A percentile compares a stretch with the other conserved stretches of the same genome.
Evolutionary conservation across 2,329 filamentous ascomycete genomes (phyloP).

Genomic region (Fusarium udum): DNA sequence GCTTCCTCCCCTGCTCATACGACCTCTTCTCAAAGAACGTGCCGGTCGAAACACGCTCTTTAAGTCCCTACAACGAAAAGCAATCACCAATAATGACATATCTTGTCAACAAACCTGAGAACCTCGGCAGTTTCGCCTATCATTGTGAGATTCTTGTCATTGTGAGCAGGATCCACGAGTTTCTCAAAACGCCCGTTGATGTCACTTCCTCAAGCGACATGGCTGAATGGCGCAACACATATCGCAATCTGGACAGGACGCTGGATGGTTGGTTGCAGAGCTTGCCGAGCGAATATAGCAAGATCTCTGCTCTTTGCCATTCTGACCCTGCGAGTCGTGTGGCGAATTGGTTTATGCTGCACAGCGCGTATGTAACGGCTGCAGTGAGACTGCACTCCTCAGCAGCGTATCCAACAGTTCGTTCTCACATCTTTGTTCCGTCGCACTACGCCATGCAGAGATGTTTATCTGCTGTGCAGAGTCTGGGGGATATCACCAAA

Average conservation of each 20-base stretch:
- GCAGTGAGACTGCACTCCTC: conserved; percentile 56
- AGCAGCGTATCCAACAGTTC: conserved; percentile 53
- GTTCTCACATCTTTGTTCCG: conserved; percentile 54
- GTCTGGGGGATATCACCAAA: conserved; percentile 54
- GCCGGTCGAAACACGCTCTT: conserved; percentile 53
- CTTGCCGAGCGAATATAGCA: conserved; percentile 56
- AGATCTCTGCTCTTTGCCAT: conserved; percentile 57
- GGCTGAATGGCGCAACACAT: conserved; percentile 53
- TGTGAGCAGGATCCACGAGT: conserved; percentile 54
- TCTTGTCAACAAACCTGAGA: conserved; percentile 52
- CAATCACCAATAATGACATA: conserved; percentile 40
- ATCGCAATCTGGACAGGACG: conserved; percentile 51
- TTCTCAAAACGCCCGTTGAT: conserved; percentile 53
- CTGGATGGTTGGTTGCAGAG: conserved; percentile 55
- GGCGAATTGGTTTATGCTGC: conserved; percentile 59
- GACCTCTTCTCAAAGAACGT: conserved; percentile 56
- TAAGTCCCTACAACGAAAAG: conserved; percentile 40
- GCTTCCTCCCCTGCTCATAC: conserved; percentile 55
- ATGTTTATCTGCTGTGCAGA: conserved; percentile 56
- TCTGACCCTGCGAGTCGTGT: conserved; percentile 56
- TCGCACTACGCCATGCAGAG: conserved; percentile 57
- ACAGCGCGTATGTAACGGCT: conserved; percentile 56
- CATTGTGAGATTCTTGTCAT: conserved; percentile 57
- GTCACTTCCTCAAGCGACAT: conserved; percentile 51
- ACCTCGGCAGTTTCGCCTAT: conserved; percentile 56